These are phyloP conservation scores for Cryptosporidium parvum DNA, from an alignment of 169 alveolate species.

Conservation along the genomic window DNA sequence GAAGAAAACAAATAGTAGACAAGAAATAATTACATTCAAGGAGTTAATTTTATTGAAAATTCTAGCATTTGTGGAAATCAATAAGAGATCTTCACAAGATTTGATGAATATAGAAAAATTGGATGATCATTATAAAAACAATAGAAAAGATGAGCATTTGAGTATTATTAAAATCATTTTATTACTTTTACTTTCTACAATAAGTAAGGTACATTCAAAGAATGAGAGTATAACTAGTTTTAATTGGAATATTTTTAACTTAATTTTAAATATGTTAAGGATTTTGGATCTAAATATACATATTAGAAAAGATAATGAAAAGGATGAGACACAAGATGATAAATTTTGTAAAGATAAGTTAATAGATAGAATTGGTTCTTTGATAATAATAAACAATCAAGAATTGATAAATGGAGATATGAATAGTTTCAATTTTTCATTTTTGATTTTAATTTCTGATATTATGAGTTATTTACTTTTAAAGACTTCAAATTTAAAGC, in stretches of 20 bases:
- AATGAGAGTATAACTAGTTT: not conserved
- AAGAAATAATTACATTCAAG: conserved; percentile 21
- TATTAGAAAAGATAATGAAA: not conserved
- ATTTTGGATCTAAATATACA: not conserved
- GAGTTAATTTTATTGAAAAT: conserved; percentile 32
- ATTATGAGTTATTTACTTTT: conserved; percentile 37
- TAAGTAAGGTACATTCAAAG: conserved; percentile 5
- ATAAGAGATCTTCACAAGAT: not conserved
- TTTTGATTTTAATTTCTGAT: conserved; percentile 27
- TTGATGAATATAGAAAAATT: no score
- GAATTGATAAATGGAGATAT: not conserved
- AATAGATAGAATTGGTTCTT: conserved; percentile 11
- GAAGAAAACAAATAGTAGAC: not conserved
- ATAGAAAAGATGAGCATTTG: not conserved
- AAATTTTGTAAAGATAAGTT: not conserved
- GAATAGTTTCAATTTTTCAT: not conserved
- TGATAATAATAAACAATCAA: not conserved
- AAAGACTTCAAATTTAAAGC: conserved; percentile 12
- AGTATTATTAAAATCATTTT: conserved; percentile 23
- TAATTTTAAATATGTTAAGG: conserved; percentile 9
- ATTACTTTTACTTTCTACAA: conserved; percentile 24
- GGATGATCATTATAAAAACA: no score
- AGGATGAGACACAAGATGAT: not conserved
- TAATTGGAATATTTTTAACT: conserved; percentile 6
- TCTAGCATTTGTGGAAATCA: conserved; percentile 24